phyloP scores from a whole-genome alignment of 2,329 filamentous ascomycete species.

The Atkinsonella texensis region DNA sequence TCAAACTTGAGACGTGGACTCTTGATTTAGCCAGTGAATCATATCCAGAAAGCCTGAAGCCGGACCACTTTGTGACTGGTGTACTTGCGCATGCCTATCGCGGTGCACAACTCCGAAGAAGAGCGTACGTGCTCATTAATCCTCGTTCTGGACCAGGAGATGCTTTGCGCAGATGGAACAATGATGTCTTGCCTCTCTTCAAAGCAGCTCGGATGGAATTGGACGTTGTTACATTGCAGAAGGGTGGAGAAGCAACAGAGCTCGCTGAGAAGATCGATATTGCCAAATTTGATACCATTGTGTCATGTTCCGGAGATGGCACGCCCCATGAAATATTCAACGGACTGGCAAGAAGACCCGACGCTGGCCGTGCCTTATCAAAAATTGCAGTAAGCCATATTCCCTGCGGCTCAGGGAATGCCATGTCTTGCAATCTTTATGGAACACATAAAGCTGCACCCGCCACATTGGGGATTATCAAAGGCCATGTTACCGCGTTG shows the following conservation, averaged over 20 bases:
- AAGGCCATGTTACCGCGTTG: conserved; percentile 71
- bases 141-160: conserved; percentile 76
- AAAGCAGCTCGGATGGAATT: conserved; percentile 67
- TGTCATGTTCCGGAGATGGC: conserved; percentile 86
- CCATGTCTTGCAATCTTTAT: conserved; percentile 79
- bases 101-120: conserved; percentile 53
- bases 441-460: conserved; percentile 65
- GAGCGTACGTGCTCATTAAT: conserved; percentile 82
- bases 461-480: conserved; percentile 74
- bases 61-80: conserved; percentile 49
- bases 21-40: conserved; percentile 27
- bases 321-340: conserved; percentile 92
- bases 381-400: conserved; percentile 76
- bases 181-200: conserved; percentile 70
- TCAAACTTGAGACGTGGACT: conserved; percentile 48
- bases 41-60: conserved; percentile 21
- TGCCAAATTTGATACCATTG: conserved; percentile 70
- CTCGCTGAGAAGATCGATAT: conserved; percentile 67
- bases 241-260: conserved; percentile 65
- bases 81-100: conserved; percentile 63
- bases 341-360: conserved; percentile 63
- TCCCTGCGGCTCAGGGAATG: conserved; percentile 89
- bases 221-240: conserved; percentile 59
- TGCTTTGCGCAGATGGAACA: conserved; percentile 61
- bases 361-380: conserved; percentile 61